These are phyloP conservation scores for Graphilbum fragrans DNA, from an alignment of 2,329 filamentous ascomycete genomes.

Conservation along the genomic window DNA sequence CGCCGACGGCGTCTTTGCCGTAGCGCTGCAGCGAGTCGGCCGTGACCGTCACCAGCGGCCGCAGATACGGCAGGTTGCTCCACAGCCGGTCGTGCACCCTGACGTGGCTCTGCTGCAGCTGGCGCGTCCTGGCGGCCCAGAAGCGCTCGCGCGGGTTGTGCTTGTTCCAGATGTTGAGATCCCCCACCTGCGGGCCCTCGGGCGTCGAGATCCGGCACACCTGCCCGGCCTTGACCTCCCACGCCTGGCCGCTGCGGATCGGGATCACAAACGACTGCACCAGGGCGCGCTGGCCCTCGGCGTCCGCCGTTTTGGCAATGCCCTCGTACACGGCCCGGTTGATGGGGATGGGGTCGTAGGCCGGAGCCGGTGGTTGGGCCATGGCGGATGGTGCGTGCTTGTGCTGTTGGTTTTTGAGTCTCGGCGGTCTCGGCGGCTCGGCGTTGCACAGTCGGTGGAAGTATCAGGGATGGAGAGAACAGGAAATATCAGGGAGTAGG, in stretches of 20 bases:
- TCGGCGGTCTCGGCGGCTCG: too few relatives aligned
- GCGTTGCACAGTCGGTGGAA: too few relatives aligned
- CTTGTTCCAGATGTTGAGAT: conserved; percentile 71
- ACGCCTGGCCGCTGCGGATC: conserved; percentile 62
- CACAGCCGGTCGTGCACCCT: conserved; percentile 61
- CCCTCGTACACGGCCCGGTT: conserved; percentile 43
- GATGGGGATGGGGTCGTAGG: conserved; percentile 16
- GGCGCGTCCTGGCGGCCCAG: conserved; percentile 69
- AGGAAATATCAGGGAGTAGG: too few relatives aligned
- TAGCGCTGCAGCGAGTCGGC: conserved; percentile 54
- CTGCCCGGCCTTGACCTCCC: conserved; percentile 54
- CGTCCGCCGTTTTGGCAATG: conserved; percentile 25
- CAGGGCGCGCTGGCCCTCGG: conserved; percentile 28
- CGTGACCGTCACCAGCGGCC: conserved; percentile 61
- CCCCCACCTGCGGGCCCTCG: conserved; percentile 69
- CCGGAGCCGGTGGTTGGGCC: neutral
- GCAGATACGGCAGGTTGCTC: conserved; percentile 65
- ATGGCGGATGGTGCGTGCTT: neutral
- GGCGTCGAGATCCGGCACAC: conserved; percentile 66
- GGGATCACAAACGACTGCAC: conserved; percentile 49
- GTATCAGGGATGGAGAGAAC: too few relatives aligned
- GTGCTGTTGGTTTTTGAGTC: too few relatives aligned
- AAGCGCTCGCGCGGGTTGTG: conserved; percentile 69
- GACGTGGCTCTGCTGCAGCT: conserved; percentile 68
- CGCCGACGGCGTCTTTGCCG: conserved; percentile 48